Evolutionary conservation across 768 basidiomycete species (phyloP).

Genomic region (Amanita brunnescens): DNA sequence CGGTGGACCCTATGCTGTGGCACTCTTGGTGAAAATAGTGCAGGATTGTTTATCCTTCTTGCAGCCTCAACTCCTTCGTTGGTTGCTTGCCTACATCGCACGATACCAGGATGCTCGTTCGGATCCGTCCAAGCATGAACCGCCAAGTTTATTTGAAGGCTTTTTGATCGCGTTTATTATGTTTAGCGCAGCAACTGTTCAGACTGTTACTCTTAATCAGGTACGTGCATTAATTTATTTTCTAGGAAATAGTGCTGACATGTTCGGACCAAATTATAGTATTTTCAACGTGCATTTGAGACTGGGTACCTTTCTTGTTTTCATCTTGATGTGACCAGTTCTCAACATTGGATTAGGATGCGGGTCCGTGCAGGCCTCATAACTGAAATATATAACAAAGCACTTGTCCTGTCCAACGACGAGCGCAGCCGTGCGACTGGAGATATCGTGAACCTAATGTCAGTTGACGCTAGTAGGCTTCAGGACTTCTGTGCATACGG

Average conservation of each 20-base stretch:
- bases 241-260: not conserved
- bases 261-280: conserved; percentile 30
- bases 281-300: conserved; percentile 77
- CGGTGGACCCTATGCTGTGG: conserved; percentile 63
- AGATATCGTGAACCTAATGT: conserved; percentile 93
- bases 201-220: conserved; percentile 77
- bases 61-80: conserved; percentile 81
- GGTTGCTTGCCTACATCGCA: conserved; percentile 75
- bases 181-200: conserved; percentile 72
- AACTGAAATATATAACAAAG: conserved; percentile 77
- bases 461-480: conserved; percentile 71
- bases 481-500: conserved; percentile 81
- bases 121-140: conserved; percentile 14
- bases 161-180: conserved; percentile 70
- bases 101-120: conserved; percentile 53
- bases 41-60: conserved; percentile 78
- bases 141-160: conserved; percentile 47
- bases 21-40: conserved; percentile 56
- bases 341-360: conserved; percentile 44
- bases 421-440: conserved; percentile 77
- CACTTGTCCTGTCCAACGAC: conserved; percentile 78
- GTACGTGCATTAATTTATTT: conserved; percentile 23
- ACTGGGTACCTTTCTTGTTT: conserved; percentile 36
- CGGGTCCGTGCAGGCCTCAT: conserved; percentile 88
- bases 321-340: not conserved